Evolutionary conservation across 441 rosid species (phyloP).

Genomic region (Sinapis alba): DNA sequence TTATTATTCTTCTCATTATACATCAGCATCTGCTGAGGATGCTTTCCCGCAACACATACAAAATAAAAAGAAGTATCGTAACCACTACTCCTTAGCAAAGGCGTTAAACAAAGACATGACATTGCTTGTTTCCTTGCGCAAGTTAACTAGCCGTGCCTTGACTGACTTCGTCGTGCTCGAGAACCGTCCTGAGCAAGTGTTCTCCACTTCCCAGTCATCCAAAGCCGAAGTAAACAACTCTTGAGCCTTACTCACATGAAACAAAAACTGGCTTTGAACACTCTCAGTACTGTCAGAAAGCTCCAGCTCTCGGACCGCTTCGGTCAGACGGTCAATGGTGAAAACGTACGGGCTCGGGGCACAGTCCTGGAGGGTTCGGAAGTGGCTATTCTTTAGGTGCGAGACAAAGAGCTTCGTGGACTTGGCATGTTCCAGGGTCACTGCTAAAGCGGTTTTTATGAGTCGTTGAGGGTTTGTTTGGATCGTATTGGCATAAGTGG

Average conservation of each 20-base stretch:
- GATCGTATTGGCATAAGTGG: constrained; percentile 53
- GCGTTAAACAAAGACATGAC: constrained; percentile 60
- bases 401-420: constrained; percentile 51
- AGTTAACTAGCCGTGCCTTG: constrained; percentile 43
- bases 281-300: constrained; percentile 25
- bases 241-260: constrained; percentile 65
- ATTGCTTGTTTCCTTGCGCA: constrained; percentile 68
- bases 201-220: constrained; percentile 32
- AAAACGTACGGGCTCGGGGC: background rate
- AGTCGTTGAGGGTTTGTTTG: constrained; percentile 54
- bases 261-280: constrained; percentile 38
- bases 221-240: constrained; percentile 69
- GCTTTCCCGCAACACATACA: background rate
- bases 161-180: constrained; percentile 49
- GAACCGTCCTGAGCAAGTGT: constrained; percentile 66
- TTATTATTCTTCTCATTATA: background rate
- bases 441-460: constrained; percentile 57
- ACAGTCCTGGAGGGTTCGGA: constrained; percentile 64
- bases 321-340: background rate
- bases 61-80: constrained; percentile 20
- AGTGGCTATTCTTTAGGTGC: constrained; percentile 50
- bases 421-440: constrained; percentile 57
- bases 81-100: background rate
- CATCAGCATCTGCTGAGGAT: background rate
- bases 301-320: constrained; percentile 44